Base-by-base conservation (phyloP, 257 asterid species). In the Ballota nigra region DNA sequence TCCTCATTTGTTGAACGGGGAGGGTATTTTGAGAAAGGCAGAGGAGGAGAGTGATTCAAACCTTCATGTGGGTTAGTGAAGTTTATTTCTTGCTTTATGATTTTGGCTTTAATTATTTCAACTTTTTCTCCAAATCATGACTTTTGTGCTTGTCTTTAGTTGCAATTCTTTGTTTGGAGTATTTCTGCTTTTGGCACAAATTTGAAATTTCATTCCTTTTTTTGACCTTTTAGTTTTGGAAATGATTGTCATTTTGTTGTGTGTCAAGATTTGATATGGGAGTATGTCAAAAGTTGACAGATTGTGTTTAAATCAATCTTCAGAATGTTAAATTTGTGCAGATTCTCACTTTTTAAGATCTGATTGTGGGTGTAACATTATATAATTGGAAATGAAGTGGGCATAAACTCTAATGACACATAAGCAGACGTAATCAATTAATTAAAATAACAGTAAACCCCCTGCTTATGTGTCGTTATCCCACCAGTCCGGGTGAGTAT, bases 41-140 rank as follows among this genome's bases (percentile, higher is more conserved):
- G 72, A 74, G 70, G 74, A 59, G 59, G 76, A 33, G 53, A 77
- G 66, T 16, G 62, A 38, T 55, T 16, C 6, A 26, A 55, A 47
- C 36, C 36, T 62, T 38, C 53, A 5, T 28, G 9, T 70, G 77
- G 77, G 33, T 82, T 75, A 74, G 82, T 78, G 19, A 24, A 26
- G 6, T 68, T 68, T 36, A 5, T 28, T 59, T 69, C 38, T 66
- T 4, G 22, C n/a, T 62, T 49, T 16, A 3, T 61, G 63, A 38
- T 68, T 61, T 33, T 67, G 24, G 36, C 69, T 77, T n/a, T 16
- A 59, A 52, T 69, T 77, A 29, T 72, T 76, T 28, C 72, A 18
- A 34, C 24, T 23, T 10, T 68, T 59, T 3, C 1, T 18, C 38
- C 57, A 3, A 19, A 36, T 2, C 5, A 38, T 63, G 15, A 9